These are phyloP conservation scores for Vigna radiata DNA, from an alignment of 306 rosid genomes.

Conservation along the genomic window DNA sequence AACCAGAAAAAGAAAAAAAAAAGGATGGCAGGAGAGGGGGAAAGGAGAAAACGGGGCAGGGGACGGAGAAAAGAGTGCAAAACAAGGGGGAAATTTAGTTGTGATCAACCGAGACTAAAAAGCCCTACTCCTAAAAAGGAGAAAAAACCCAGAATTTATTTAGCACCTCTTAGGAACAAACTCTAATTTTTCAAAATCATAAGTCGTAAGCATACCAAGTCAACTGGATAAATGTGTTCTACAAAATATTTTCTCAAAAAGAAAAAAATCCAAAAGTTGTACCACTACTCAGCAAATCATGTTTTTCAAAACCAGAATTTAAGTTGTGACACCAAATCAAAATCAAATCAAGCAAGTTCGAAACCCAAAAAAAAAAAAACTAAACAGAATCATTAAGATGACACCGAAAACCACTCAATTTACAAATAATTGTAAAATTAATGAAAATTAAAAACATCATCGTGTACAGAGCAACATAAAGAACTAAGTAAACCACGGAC, in stretches of 20 bases:
- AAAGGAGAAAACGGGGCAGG: background rate
- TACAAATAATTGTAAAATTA: constrained; percentile 33
- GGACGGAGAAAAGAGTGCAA: background rate
- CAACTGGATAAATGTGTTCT: background rate
- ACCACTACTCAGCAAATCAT: constrained; percentile 16
- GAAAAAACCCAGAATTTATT: constrained; percentile 7
- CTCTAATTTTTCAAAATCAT: background rate
- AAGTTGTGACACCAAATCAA: constrained; percentile 22
- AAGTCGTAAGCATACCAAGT: background rate
- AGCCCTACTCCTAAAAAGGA: constrained; percentile 2
- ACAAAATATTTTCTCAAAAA: too few relatives aligned
- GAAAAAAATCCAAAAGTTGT: too few relatives aligned
- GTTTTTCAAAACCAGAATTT: constrained; percentile 11
- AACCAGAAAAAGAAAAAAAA: constrained; percentile 28
- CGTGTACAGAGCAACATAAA: constrained; percentile 18
- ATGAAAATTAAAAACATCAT: constrained; percentile 27
- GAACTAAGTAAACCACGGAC: constrained; percentile 8
- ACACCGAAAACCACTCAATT: constrained; percentile 33
- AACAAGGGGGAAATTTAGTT: constrained; percentile 22
- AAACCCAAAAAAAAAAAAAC: background rate
- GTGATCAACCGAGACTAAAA: constrained; percentile 26
- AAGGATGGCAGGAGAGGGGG: background rate
- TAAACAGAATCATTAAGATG: constrained; percentile 32
- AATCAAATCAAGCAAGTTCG: background rate
- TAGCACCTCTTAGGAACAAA: background rate